Percentiles rank a stretch among this genome's conserved stretches.
phyloP scores from a whole-genome alignment of 2,329 filamentous ascomycete species.

The Aspergillus clavatus region DNA sequence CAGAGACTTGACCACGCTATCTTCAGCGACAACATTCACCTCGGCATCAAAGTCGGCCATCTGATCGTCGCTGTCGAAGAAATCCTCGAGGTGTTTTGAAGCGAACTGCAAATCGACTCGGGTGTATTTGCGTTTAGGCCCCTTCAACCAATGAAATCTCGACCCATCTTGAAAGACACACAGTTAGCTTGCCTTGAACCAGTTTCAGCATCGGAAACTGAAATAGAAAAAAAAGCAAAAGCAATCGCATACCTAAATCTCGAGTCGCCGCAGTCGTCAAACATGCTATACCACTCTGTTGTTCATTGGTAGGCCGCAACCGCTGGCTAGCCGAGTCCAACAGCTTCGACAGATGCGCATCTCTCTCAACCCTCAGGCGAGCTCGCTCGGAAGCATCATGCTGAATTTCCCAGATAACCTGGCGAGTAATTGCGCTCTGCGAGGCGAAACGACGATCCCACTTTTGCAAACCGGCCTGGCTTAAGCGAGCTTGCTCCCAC shows the following conservation, averaged over 20 bases:
- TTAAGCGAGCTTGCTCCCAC: slow-evolving; percentile 30
- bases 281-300: slow-evolving; percentile 28
- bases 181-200: slow-evolving; percentile 9
- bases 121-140: slow-evolving; percentile 32
- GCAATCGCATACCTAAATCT: slow-evolving; percentile 31
- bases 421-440: slow-evolving; percentile 33
- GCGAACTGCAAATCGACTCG: slow-evolving; percentile 31
- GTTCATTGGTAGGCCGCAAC: slow-evolving; percentile 21
- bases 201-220: neutral
- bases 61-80: slow-evolving; percentile 34
- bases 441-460: slow-evolving; percentile 29
- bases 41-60: slow-evolving; percentile 26
- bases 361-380: slow-evolving; percentile 22
- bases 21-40: slow-evolving; percentile 24
- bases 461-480: slow-evolving; percentile 30
- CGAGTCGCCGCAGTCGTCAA: slow-evolving; percentile 28
- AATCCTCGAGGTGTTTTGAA: slow-evolving; percentile 33
- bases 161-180: slow-evolving; percentile 19
- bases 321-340: slow-evolving; percentile 21
- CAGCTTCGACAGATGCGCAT: slow-evolving; percentile 24
- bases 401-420: slow-evolving; percentile 37
- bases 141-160: slow-evolving; percentile 26
- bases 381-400: slow-evolving; percentile 27
- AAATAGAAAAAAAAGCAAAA: too few species aligned
- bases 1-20: slow-evolving; percentile 25